Percentiles rank a stretch among this genome's conserved stretches.
Conservation (phyloP, 148 eudicot genomes). For the Rhododendron henanense region DNA sequence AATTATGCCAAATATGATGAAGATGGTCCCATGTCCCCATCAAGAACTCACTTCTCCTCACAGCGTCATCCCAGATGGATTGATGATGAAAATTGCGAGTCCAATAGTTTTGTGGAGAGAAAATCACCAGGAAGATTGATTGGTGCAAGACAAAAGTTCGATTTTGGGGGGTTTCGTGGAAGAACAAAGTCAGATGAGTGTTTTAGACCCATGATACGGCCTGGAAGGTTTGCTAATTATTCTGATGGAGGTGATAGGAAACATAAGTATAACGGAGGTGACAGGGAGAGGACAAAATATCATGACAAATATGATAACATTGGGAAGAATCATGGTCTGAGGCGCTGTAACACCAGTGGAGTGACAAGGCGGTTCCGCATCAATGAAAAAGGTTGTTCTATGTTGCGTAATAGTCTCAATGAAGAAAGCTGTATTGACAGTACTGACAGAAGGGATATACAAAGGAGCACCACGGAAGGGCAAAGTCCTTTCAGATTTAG, state of each 20-base stretch:
- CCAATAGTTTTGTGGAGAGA: conserved; percentile 33
- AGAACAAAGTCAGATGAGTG: conserved; percentile 17
- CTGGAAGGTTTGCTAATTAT: conserved; percentile 13
- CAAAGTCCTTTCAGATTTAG: conserved; percentile 25
- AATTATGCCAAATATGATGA: conserved; percentile 25
- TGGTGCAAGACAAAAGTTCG: conserved; percentile 35
- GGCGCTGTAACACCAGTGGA: conserved; percentile 34
- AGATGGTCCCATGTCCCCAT: conserved; percentile 18
- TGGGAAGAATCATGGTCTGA: conserved; percentile 35
- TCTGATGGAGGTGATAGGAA: conserved; percentile 29
- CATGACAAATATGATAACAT: conserved; percentile 20
- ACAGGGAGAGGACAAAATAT: conserved; percentile 35
- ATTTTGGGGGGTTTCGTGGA: conserved; percentile 32
- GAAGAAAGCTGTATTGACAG: conserved; percentile 21
- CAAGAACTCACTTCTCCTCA: conserved; percentile 27
- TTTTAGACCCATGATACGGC: conserved; percentile 5
- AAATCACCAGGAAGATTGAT: conserved; percentile 45
- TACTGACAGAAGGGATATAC: conserved; percentile 30
- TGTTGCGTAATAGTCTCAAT: conserved; percentile 14
- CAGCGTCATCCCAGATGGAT: conserved; percentile 20
- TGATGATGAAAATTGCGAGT: conserved; percentile 20
- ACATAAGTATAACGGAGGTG: conserved; percentile 24
- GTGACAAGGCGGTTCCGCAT: conserved; percentile 37
- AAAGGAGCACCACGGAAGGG: conserved; percentile 35
- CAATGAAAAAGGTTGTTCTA: conserved; percentile 28